phyloP scores from a whole-genome alignment of 257 asterid species.

The Gynochthodes officinalis region DNA sequence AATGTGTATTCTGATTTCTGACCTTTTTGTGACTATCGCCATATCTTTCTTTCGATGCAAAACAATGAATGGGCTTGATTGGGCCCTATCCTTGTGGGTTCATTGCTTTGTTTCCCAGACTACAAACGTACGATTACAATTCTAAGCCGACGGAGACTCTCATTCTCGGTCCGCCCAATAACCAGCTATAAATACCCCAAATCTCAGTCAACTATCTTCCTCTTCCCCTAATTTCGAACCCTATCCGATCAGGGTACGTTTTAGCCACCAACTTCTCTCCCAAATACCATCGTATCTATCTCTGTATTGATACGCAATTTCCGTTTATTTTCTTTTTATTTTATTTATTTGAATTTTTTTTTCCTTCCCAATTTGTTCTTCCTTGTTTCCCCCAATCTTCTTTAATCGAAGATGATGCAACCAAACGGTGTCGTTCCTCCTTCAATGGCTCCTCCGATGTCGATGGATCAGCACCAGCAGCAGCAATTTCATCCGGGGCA shows the following conservation, averaged over 20 bases:
- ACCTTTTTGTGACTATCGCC: no score
- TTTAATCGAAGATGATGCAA: conserved; percentile 58
- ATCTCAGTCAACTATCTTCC: background rate
- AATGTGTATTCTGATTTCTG: no score
- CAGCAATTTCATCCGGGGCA: conserved; percentile 17
- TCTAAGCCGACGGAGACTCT: no score
- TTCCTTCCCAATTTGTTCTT: background rate
- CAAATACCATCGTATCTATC: background rate
- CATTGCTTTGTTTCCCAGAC: no score
- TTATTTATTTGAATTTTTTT: background rate
- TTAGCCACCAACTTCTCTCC: background rate
- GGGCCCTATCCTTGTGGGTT: no score
- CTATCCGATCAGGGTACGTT: conserved; percentile 19
- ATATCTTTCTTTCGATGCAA: no score
- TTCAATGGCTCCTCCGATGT: conserved; percentile 35
- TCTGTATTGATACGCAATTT: background rate
- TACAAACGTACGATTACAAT: no score
- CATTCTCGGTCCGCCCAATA: no score
- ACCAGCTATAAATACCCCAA: conserved; percentile 1
- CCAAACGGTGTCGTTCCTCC: conserved; percentile 69
- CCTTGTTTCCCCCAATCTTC: conserved; percentile 5
- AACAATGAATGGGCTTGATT: background rate
- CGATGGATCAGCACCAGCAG: conserved; percentile 47
- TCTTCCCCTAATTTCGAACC: conserved; percentile 22
- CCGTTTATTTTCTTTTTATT: background rate